Evolutionary conservation across 2,329 filamentous ascomycete species (phyloP).

Genomic region (Purpureocillium lavendulum): DNA sequence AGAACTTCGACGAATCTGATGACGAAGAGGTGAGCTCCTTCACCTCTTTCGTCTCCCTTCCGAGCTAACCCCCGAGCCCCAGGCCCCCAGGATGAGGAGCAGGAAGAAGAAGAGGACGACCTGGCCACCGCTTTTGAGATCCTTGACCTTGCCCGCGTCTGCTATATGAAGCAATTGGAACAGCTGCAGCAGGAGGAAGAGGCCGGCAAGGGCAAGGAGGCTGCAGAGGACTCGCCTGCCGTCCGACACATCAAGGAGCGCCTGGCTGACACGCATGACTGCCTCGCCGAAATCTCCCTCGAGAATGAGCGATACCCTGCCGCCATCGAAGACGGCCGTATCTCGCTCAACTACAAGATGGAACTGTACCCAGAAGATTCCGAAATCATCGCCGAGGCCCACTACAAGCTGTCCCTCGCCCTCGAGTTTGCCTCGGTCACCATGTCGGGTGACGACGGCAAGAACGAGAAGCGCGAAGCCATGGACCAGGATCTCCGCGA

Average conservation of each 20-base stretch:
- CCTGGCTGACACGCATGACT: conserved; percentile 85
- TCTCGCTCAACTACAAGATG: conserved; percentile 70
- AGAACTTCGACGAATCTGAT: conserved; percentile 82
- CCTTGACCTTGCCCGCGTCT: conserved; percentile 67
- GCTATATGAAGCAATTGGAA: conserved; percentile 50
- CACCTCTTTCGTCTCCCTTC: not conserved
- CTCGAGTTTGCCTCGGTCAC: conserved; percentile 87
- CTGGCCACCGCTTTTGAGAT: conserved; percentile 76
- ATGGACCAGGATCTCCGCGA: conserved; percentile 63
- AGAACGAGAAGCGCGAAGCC: conserved; percentile 34
- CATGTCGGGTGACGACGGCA: conserved; percentile 40
- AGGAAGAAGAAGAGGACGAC: conserved; percentile 61
- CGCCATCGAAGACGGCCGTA: conserved; percentile 76
- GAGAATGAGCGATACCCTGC: conserved; percentile 89
- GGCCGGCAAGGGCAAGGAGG: conserved; percentile 34
- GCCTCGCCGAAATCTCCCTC: conserved; percentile 92
- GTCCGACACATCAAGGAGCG: conserved; percentile 67
- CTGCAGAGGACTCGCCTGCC: conserved; percentile 28
- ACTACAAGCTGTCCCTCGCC: conserved; percentile 92
- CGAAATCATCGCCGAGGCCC: conserved; percentile 82
- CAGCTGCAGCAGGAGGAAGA: conserved; percentile 21
- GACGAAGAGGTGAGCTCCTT: conserved; percentile 39
- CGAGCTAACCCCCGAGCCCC: conserved; percentile 3
- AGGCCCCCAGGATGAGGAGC: conserved; percentile 29
- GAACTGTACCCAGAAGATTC: conserved; percentile 73